Evolutionary conservation across 768 basidiomycete genomes (phyloP).

Genomic region (Boletus tomentosulus): DNA sequence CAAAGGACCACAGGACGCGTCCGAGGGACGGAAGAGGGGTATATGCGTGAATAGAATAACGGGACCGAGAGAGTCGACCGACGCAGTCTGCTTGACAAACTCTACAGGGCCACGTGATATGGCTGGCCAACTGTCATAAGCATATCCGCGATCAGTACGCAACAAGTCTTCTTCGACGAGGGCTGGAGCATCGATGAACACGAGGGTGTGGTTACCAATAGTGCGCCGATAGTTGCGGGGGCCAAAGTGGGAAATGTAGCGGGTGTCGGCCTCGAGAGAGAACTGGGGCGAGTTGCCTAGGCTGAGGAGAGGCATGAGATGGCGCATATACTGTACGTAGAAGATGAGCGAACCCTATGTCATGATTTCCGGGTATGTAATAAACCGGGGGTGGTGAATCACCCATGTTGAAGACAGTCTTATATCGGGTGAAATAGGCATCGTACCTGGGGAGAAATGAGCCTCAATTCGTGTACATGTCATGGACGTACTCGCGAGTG

Average conservation of each 20-base stretch:
- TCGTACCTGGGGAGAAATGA: constrained; percentile 56
- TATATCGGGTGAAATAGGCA: constrained; percentile 62
- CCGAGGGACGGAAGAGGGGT: constrained; percentile 73
- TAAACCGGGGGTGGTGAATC: constrained; percentile 47
- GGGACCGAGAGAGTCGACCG: constrained; percentile 35
- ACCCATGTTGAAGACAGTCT: constrained; percentile 57
- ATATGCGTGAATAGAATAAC: constrained; percentile 83
- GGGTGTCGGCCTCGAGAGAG: constrained; percentile 42
- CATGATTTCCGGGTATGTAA: constrained; percentile 89
- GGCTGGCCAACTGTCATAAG: constrained; percentile 46
- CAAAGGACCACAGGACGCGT: constrained; percentile 67
- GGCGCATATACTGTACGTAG: not conserved
- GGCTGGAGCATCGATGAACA: constrained; percentile 70
- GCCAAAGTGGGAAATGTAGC: constrained; percentile 78
- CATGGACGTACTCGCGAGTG: constrained; percentile 58
- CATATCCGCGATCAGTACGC: constrained; percentile 39
- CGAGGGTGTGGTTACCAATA: constrained; percentile 67
- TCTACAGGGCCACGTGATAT: constrained; percentile 49
- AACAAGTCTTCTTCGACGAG: constrained; percentile 70
- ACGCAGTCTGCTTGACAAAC: constrained; percentile 44
- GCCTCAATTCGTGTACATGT: constrained; percentile 1
- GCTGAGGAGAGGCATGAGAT: constrained; percentile 13
- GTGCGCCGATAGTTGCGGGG: constrained; percentile 58
- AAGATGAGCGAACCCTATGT: constrained; percentile 57
- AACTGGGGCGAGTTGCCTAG: constrained; percentile 28